These are phyloP conservation scores for Xylaria sp. DNA, from an alignment of 2,329 filamentous ascomycete genomes.

Conservation along the genomic window DNA sequence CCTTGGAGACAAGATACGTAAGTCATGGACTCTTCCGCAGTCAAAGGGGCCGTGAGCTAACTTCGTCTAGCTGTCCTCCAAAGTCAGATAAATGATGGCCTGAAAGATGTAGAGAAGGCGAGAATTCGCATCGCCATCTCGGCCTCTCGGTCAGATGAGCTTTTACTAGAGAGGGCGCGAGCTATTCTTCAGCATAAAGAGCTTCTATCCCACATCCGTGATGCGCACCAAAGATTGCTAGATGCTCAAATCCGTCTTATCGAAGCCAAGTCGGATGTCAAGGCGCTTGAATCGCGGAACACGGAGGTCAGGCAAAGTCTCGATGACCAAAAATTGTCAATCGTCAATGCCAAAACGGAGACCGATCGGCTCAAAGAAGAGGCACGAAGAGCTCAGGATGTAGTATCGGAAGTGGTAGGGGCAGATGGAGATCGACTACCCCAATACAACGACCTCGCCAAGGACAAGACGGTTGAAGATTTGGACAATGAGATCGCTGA, in stretches of 20 bases:
- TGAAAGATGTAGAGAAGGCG: conserved; percentile 32
- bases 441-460: conserved; percentile 39
- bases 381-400: conserved; percentile 34
- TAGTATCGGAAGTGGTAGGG: conserved; percentile 37
- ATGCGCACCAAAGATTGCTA: conserved; percentile 57
- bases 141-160: conserved; percentile 49
- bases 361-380: conserved; percentile 34
- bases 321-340: conserved; percentile 39
- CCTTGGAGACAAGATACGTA: conserved; percentile 67
- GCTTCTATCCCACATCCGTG: conserved; percentile 56
- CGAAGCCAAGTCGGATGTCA: conserved; percentile 77
- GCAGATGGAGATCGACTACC: conserved; percentile 38
- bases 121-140: conserved; percentile 46
- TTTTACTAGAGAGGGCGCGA: conserved; percentile 52
- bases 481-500: conserved; percentile 69
- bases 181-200: conserved; percentile 50
- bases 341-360: conserved; percentile 37
- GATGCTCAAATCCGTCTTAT: conserved; percentile 66
- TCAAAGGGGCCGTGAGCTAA: conserved; percentile 17
- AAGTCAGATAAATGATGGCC: conserved; percentile 29
- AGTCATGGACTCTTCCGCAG: conserved; percentile 25
- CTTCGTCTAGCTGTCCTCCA: conserved; percentile 33
- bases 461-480: conserved; percentile 53
- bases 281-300: conserved; percentile 63
- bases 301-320: conserved; percentile 50